phyloP scores from a whole-genome alignment of 768 basidiomycete species.

The Rhizopogon vesiculosus region DNA sequence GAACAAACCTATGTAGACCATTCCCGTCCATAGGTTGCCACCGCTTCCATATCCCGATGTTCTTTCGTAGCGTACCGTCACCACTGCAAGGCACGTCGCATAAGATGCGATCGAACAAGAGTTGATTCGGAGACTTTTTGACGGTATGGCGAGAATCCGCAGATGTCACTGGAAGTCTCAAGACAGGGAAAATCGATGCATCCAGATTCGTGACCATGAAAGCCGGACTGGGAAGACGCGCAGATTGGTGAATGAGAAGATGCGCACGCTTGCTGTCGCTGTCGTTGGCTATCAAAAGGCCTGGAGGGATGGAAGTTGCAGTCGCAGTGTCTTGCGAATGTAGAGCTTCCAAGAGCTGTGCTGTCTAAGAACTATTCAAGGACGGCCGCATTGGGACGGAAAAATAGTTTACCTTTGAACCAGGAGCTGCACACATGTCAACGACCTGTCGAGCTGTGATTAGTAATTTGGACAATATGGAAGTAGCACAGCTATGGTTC shows the following conservation, averaged over 20 bases:
- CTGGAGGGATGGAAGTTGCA: conserved; percentile 67
- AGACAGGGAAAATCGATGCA: conserved; percentile 77
- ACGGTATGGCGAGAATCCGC: conserved; percentile 25
- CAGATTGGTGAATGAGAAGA: conserved; percentile 96
- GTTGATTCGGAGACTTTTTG: conserved; percentile 37
- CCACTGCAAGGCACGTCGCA: conserved; percentile 98
- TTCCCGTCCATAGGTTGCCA: conserved; percentile 91
- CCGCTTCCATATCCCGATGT: conserved; percentile 88
- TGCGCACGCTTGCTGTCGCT: conserved; percentile 92
- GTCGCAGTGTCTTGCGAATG: conserved; percentile 72
- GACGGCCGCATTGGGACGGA: not conserved
- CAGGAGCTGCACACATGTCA: conserved; percentile 98
- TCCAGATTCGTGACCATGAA: conserved; percentile 96
- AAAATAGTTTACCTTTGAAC: conserved; percentile 68
- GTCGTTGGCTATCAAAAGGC: conserved; percentile 93
- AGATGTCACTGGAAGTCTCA: conserved; percentile 38
- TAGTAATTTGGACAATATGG: not conserved
- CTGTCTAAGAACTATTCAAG: conserved; percentile 50
- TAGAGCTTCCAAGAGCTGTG: conserved; percentile 92
- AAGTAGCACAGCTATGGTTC: conserved; percentile 16
- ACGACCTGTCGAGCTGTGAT: conserved; percentile 50
- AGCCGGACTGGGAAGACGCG: conserved; percentile 85
- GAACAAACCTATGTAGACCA: conserved; percentile 75
- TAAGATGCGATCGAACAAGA: conserved; percentile 89
- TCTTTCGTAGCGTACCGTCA: conserved; percentile 94